Evolutionary conservation across 192 early-diverging fungal genomes (phyloP).

Genomic region (Chytriomyces sp.): DNA sequence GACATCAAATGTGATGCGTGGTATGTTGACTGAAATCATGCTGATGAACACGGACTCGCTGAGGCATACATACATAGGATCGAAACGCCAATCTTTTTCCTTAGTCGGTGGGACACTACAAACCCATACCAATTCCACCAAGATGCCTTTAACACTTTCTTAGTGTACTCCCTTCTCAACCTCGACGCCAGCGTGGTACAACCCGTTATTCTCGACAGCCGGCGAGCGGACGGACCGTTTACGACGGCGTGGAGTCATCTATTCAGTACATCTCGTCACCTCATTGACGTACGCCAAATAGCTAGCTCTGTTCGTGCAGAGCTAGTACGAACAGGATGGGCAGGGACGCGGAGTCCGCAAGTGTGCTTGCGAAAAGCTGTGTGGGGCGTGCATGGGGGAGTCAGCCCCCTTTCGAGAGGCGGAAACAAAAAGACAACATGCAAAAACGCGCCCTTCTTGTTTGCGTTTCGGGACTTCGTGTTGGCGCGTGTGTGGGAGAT

Average conservation of each 20-base stretch:
- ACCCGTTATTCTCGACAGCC: conserved; percentile 31
- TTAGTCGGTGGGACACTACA: conserved; percentile 34
- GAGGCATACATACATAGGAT: too few relatives aligned
- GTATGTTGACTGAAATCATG: neutral
- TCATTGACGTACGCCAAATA: conserved; percentile 27
- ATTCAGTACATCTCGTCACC: neutral
- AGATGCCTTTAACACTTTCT: conserved; percentile 33
- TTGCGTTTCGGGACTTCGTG: conserved; percentile 31
- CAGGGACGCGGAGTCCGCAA: neutral
- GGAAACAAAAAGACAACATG: neutral
- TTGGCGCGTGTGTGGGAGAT: conserved; percentile 2
- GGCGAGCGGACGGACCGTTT: conserved; percentile 26
- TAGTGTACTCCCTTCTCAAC: conserved; percentile 28
- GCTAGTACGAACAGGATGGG: too few relatives aligned
- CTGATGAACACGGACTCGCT: too few relatives aligned
- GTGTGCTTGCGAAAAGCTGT: conserved; percentile 17
- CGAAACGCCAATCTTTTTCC: conserved; percentile 25
- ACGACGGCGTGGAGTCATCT: conserved; percentile 24
- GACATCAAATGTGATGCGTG: conserved; percentile 28
- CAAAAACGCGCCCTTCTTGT: conserved; percentile 2
- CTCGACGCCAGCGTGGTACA: conserved; percentile 7
- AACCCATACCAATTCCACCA: conserved; percentile 40
- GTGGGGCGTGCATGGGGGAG: conserved; percentile 37
- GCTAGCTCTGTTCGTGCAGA: neutral
- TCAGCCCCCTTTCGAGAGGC: conserved; percentile 11